phyloP scores from a whole-genome alignment of 306 rosid species.

The Medicago truncatula region DNA sequence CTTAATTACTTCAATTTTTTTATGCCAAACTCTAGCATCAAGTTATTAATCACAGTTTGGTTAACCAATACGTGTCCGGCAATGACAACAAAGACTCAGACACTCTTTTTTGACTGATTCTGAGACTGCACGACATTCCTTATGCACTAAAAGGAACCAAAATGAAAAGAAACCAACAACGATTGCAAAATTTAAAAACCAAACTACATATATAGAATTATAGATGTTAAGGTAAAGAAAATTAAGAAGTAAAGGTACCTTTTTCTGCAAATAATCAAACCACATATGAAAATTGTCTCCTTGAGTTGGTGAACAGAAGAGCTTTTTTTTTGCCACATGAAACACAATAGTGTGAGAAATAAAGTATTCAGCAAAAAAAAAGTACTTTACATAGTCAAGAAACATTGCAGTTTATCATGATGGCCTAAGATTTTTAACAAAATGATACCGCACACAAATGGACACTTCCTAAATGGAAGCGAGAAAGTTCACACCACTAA shows the following conservation, averaged over 20 bases:
- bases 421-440: not conserved
- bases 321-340: not conserved
- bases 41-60: not conserved
- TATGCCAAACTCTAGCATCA: not conserved
- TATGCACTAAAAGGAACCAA: constrained; percentile 29
- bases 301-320: too few species aligned
- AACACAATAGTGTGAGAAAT: constrained; percentile 11
- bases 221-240: too few species aligned
- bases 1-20: too few species aligned
- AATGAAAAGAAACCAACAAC: constrained; percentile 28
- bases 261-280: too few species aligned
- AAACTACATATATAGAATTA: too few species aligned
- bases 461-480: not conserved
- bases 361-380: not conserved
- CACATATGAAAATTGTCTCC: too few species aligned
- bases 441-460: constrained; percentile 15
- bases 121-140: constrained; percentile 9
- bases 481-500: constrained; percentile 11
- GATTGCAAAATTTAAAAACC: not conserved
- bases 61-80: not conserved
- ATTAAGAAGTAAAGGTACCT: too few species aligned
- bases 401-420: constrained; percentile 20
- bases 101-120: constrained; percentile 19
- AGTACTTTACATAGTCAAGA: not conserved
- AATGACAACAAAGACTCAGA: constrained; percentile 29